Evolutionary conservation across 1,284 basidiomycete genomes (phyloP), one percentile per base, ranked within the genome.

Genomic region (Puccinia hordei): DNA sequence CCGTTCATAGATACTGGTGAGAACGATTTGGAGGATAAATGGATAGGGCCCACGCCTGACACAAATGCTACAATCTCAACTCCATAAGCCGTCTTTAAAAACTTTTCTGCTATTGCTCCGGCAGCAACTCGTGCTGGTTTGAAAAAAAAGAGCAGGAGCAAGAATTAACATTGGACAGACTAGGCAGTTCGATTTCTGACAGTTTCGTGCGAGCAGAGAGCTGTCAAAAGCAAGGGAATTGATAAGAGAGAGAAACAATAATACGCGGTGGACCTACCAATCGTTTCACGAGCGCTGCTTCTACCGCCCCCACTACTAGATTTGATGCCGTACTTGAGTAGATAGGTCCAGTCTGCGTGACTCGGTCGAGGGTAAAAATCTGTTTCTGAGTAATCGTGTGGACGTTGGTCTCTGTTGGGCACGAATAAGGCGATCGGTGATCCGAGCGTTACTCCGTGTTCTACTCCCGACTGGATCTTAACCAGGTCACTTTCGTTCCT

Each of bases 331-430:
- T 99, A 99, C 86, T 99, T 99, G 84, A 95, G 91, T 76, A 99
- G 90, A 87, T 99, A 99, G 44, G 97, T 99, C 87, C 93, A 98
- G 86, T 99, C 97, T 73, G 97, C 97, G 85, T 99, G 97, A 83
- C 92, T 94, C 24, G 97, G 97, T 41, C 97, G 91, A 55, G 97
- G 97, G 88, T 94, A 99, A 81, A 80, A 57, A 0, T 96, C 99
- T 88, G 98, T 97, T 57, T 80, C 78, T 83, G 94, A 92, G 88
- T 99, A 99, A 87, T 99, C 97, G 85, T 98, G 92, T 27, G 97
- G 97, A 63, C 97, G 90, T 85, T 99, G 97, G 86, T 99, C 97
- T 87, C 98, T 95, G 87, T 99, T 99, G 85, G 91, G 93, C 51
- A 99, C 95, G 80, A 98, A 89, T 68, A 99, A 90, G 8, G 92